Evolutionary conservation across 2,329 filamentous ascomycete species (phyloP), one percentile per base, ranked within the genome.

Genomic region (Colletotrichum simmondsii): DNA sequence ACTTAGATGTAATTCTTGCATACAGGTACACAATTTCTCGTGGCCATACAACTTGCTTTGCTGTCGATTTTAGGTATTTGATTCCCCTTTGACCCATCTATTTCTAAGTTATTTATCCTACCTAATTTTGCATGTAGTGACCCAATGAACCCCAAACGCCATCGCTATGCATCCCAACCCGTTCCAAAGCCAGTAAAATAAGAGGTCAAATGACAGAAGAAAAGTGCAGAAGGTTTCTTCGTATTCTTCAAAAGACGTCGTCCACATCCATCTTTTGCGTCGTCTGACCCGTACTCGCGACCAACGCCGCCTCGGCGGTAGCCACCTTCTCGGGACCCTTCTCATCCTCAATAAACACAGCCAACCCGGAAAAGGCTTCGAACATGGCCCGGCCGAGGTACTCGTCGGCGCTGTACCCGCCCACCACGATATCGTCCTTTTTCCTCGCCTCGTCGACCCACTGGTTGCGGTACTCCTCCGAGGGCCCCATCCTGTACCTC

Each of bases 321-420:
- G 82, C 74, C 10, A 83, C 78, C 8, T 79, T 80, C 57, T 85
- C 83, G 2, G 77, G 78, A 2, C 79, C 77, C 82, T 89, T 90
- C 79, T 97, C 95, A 58, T 98, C 95, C 46, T 90, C 92, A 54
- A 99, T 87, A 77, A 97, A 97, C 54, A 97, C 94, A 0, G 94
- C 95, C 73, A 99, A 82, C 0, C 97, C 97, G 0, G 94, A 91
- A 83, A 98, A 98, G 0, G 96, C 95, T 80, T 98, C 95, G 73
- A 94, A 93, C 80, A 99, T 85, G 28, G 94, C 92, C 28, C 95
- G 88, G 8, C 91, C 87, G 78, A 95, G 94, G 79, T 97, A 98
- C 80, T 98, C 95, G 42, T 89, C 86, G 56, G 96, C 86, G 77
- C 92, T 92, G 83, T 97, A 98, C 0, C 97, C 97, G 37, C 95